These are phyloP conservation scores for Canavalia ensiformis DNA, from an alignment of 306 rosid genomes.

Conservation along the genomic window DNA sequence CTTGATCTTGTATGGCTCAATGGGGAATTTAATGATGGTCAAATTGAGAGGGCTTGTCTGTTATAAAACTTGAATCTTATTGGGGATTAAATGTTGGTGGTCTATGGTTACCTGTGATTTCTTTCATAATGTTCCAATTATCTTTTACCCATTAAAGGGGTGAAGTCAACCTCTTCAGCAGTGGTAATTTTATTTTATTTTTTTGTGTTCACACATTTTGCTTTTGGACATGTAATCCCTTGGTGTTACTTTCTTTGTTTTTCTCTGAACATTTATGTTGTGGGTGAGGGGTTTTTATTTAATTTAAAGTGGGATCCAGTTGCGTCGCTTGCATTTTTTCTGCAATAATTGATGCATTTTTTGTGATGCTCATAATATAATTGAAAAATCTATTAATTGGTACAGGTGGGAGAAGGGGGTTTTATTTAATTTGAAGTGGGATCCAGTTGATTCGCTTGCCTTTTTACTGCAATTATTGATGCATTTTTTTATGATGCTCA, in stretches of 20 bases:
- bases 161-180: neutral
- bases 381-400: conserved; percentile 54
- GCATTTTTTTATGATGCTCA: conserved; percentile 28
- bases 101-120: neutral
- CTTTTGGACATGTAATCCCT: too few relatives aligned
- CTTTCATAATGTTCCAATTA: neutral
- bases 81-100: neutral
- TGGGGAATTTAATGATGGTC: neutral
- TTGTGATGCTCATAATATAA: conserved; percentile 23
- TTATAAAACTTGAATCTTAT: neutral
- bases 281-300: neutral
- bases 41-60: conserved; percentile 16
- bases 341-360: conserved; percentile 16
- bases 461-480: neutral
- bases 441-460: neutral
- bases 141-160: neutral
- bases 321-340: neutral
- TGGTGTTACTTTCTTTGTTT: neutral
- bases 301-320: neutral
- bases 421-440: neutral
- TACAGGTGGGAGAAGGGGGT: conserved; percentile 54
- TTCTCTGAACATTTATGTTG: neutral
- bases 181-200: neutral
- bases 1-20: neutral
- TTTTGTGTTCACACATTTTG: too few relatives aligned